Percentiles rank a stretch among this genome's conserved stretches.
phyloP scores from a whole-genome alignment of 352 stramenopile species.

The Phytophthora sp. region DNA sequence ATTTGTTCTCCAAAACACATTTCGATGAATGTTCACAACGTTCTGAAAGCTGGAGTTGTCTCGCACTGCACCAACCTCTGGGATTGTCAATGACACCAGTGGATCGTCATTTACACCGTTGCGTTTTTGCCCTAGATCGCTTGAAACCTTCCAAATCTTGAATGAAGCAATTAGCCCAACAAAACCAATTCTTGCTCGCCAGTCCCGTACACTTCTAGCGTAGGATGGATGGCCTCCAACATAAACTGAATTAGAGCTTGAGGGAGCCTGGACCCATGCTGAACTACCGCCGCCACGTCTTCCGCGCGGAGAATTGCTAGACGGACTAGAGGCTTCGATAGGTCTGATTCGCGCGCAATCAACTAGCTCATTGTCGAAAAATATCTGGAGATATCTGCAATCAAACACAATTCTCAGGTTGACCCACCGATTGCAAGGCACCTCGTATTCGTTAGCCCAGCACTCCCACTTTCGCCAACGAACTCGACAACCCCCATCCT shows the following conservation, averaged over 20 bases:
- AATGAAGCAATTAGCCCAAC: constrained; percentile 52
- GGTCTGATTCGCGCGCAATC: constrained; percentile 47
- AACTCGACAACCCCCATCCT: constrained; percentile 48
- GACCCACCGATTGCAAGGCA: constrained; percentile 64
- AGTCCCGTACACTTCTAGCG: constrained; percentile 50
- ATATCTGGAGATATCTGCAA: constrained; percentile 48
- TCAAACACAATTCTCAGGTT: constrained; percentile 56
- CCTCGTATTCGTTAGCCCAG: constrained; percentile 52
- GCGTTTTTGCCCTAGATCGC: not conserved
- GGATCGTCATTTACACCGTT: not conserved
- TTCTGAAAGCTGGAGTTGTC: constrained; percentile 46
- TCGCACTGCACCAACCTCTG: constrained; percentile 30
- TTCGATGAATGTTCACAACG: constrained; percentile 45
- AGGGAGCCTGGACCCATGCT: constrained; percentile 27
- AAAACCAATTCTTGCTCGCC: constrained; percentile 56
- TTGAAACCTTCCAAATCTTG: constrained; percentile 24
- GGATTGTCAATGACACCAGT: constrained; percentile 29
- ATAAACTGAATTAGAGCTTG: constrained; percentile 50
- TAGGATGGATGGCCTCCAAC: constrained; percentile 61
- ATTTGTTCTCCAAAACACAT: constrained; percentile 60
- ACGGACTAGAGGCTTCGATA: not conserved
- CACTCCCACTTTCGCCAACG: constrained; percentile 51
- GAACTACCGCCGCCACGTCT: constrained; percentile 14
- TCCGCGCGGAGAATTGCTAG: not conserved
- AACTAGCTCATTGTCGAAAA: constrained; percentile 48